phyloP scores from a whole-genome alignment of 495 filamentous ascomycete species.

The Neurospora sp. region DNA sequence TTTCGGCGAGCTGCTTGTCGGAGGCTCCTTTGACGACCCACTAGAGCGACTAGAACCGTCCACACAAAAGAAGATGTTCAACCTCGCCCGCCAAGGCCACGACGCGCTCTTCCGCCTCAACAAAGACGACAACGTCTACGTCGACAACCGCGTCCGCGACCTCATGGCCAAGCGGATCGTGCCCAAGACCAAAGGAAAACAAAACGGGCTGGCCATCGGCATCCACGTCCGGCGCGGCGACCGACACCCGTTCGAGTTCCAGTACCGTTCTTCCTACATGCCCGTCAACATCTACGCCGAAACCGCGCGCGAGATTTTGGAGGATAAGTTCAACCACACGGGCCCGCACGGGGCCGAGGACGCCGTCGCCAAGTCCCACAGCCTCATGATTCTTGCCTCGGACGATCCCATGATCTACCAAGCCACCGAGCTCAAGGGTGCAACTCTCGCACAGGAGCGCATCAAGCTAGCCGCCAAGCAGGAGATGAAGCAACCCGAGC shows the following conservation, averaged over 20 bases:
- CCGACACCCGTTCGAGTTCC: slow-evolving; percentile 52
- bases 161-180: slow-evolving; percentile 35
- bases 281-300: slow-evolving; percentile 52
- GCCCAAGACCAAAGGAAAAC: slow-evolving; percentile 21
- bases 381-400: slow-evolving; percentile 50
- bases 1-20: slow-evolving; percentile 45
- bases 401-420: slow-evolving; percentile 62
- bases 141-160: slow-evolving; percentile 36
- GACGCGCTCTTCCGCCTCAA: slow-evolving; percentile 53
- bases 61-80: slow-evolving; percentile 38
- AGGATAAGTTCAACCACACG: slow-evolving; percentile 23
- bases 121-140: slow-evolving; percentile 47
- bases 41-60: slow-evolving; percentile 30
- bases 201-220: slow-evolving; percentile 43
- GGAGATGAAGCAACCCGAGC: slow-evolving; percentile 23
- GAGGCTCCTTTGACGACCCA: slow-evolving; percentile 36
- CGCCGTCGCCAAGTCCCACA: slow-evolving; percentile 24
- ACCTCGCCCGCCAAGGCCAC: slow-evolving; percentile 50
- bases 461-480: slow-evolving; percentile 55
- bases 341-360: slow-evolving; percentile 23
- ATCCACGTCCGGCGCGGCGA: slow-evolving; percentile 69
- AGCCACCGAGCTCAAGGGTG: slow-evolving; percentile 40
- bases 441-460: slow-evolving; percentile 48
- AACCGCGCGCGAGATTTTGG: slow-evolving; percentile 33
- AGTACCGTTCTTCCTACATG: slow-evolving; percentile 57